Conservation (phyloP, 2,329 filamentous ascomycete genomes). For the Rhinocladiella similis region DNA sequence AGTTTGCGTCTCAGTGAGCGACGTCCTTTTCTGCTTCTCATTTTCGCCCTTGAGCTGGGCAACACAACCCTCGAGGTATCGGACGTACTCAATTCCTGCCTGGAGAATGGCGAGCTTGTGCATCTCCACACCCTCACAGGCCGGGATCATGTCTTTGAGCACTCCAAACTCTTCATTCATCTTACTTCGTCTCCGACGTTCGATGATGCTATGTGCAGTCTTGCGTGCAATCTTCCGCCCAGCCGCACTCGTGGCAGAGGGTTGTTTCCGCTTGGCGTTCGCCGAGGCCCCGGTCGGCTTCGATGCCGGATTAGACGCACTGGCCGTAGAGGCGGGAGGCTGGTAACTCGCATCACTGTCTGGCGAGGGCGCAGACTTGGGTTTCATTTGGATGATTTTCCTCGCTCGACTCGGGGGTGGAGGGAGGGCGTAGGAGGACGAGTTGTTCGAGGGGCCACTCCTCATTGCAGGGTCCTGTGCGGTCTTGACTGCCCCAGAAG, state of each 20-base stretch:
- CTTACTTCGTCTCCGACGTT: slow-evolving; percentile 84
- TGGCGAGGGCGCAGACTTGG: slow-evolving; percentile 44
- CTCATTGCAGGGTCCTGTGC: slow-evolving; percentile 23
- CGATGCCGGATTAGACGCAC: slow-evolving; percentile 17
- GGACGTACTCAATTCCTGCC: slow-evolving; percentile 94
- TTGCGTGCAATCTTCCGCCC: slow-evolving; percentile 95
- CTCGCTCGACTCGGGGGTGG: slow-evolving; percentile 88
- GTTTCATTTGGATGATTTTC: slow-evolving; percentile 99
- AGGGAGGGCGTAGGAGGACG: slow-evolving; percentile 71
- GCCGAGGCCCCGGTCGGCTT: slow-evolving; percentile 32
- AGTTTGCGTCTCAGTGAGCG: background rate
- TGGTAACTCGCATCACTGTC: slow-evolving; percentile 21
- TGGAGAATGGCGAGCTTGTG: slow-evolving; percentile 95
- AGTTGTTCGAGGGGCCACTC: slow-evolving; percentile 53
- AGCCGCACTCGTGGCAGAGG: slow-evolving; percentile 73
- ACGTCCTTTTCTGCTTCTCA: slow-evolving; percentile 6
- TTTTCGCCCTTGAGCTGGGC: slow-evolving; percentile 64
- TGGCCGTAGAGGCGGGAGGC: slow-evolving; percentile 26
- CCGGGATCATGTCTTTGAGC: slow-evolving; percentile 92
- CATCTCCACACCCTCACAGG: slow-evolving; percentile 92
- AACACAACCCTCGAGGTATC: slow-evolving; percentile 89
- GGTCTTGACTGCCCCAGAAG: slow-evolving; percentile 24
- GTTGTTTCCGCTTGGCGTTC: slow-evolving; percentile 72
- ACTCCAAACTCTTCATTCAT: slow-evolving; percentile 99
- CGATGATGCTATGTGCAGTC: slow-evolving; percentile 93